Percentiles rank a stretch among this genome's conserved stretches.
These are phyloP conservation scores for Elsinoe fawcettii DNA, from an alignment of 2,329 filamentous ascomycete genomes.

Conservation along the genomic window DNA sequence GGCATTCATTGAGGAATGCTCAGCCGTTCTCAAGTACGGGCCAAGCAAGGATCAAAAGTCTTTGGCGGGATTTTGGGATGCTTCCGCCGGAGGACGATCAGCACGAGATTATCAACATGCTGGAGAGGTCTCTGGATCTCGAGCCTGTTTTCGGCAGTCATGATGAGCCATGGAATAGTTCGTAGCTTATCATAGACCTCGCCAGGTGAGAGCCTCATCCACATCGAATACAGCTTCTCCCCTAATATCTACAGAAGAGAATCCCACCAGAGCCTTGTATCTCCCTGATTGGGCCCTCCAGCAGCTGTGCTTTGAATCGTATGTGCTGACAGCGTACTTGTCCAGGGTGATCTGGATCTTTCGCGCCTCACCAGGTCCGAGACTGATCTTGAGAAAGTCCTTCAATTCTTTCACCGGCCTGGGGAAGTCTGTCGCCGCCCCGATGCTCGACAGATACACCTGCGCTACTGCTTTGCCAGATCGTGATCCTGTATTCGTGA, in stretches of 20 bases:
- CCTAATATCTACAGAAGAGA: slow-evolving; percentile 32
- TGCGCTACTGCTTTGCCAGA: slow-evolving; percentile 60
- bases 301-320: slow-evolving; percentile 57
- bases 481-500: slow-evolving; percentile 50
- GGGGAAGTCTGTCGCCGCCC: slow-evolving; percentile 41
- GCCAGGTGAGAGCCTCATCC: not conserved
- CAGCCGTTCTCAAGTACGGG: not conserved
- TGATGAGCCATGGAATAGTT: not conserved
- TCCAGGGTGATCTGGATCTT: slow-evolving; percentile 47
- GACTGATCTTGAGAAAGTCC: slow-evolving; percentile 57
- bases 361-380: slow-evolving; percentile 52
- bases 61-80: not conserved
- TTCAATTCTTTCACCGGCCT: slow-evolving; percentile 64
- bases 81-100: not conserved
- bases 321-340: slow-evolving; percentile 62
- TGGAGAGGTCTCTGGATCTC: not conserved
- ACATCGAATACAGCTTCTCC: not conserved
- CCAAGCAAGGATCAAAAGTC: not conserved
- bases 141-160: not conserved
- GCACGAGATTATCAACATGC: not conserved
- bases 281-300: slow-evolving; percentile 60
- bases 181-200: not conserved
- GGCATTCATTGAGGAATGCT: not conserved
- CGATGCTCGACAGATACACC: slow-evolving; percentile 56
- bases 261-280: slow-evolving; percentile 55